Percentiles rank a stretch among this genome's conserved stretches.
Evolutionary conservation across 2,329 filamentous ascomycete genomes (phyloP).

Genomic region (Monosporascus ibericus): DNA sequence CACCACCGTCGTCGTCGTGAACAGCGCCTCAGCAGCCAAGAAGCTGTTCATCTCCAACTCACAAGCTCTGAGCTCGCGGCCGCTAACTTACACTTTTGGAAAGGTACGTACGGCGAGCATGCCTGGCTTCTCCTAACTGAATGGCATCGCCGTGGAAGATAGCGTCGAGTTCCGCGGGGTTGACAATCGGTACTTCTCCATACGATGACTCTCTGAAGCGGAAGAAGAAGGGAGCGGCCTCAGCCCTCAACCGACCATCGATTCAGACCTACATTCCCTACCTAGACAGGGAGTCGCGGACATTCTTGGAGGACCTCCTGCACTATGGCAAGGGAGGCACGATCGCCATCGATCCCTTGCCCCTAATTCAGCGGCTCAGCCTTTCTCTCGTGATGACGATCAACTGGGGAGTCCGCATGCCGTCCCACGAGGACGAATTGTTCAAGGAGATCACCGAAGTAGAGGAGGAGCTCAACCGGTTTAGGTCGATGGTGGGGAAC

Average conservation of each 20-base stretch:
- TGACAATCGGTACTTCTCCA: constrained; percentile 77
- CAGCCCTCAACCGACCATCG: constrained; percentile 69
- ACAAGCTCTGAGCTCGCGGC: constrained; percentile 69
- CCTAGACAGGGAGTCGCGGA: constrained; percentile 68
- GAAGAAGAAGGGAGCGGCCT: constrained; percentile 71
- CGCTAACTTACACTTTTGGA: constrained; percentile 76
- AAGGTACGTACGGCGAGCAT: constrained; percentile 39
- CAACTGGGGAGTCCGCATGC: constrained; percentile 73
- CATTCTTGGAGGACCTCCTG: constrained; percentile 67
- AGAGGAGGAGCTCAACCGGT: constrained; percentile 69
- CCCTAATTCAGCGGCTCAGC: constrained; percentile 70
- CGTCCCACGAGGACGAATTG: constrained; percentile 60
- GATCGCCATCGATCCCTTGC: constrained; percentile 61
- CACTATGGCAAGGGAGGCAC: constrained; percentile 56
- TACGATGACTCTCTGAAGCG: constrained; percentile 79
- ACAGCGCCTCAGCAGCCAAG: constrained; percentile 68
- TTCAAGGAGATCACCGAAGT: constrained; percentile 70
- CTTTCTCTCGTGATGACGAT: constrained; percentile 72
- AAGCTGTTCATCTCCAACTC: constrained; percentile 75
- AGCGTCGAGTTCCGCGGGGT: constrained; percentile 69
- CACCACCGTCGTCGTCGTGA: constrained; percentile 68
- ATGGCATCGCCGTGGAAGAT: constrained; percentile 8
- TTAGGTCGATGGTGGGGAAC: constrained; percentile 74
- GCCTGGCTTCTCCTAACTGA: not conserved
- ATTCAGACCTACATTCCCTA: constrained; percentile 78